Base-by-base conservation (phyloP, 2,329 filamentous ascomycete genomes). In the Clonostachys solani region DNA sequence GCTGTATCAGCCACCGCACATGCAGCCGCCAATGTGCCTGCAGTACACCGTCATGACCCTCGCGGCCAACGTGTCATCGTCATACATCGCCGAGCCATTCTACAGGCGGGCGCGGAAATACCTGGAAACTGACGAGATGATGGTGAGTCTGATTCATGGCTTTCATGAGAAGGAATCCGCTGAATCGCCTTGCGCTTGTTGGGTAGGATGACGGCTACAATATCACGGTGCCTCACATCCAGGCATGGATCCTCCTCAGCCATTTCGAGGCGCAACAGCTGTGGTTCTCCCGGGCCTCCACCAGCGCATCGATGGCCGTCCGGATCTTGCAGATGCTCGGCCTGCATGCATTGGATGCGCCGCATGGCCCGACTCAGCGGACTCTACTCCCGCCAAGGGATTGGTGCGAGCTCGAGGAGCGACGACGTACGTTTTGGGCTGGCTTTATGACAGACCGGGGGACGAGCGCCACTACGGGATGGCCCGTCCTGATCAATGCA, bases 31-130 rank as follows among this genome's bases (percentile, higher is more conserved):
- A 1, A 79, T 92, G 56, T 87, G 82, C 56, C 68, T 95, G 34
- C 79, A 90, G 58, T 96, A 95, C 64, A 85, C 84, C 12, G 87
- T 95, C 62, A 92, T 89, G 84, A 78, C 82, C 5, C 72, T 86
- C 56, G 88, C 87, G 4, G 83, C 89, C 9, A 80, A 82, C 15
- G 72, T 83, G 5, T 80, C 83, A 8, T 78, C 88, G 16, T 86
- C 86, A 54, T 91, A 92, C 56, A 75, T 89, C 36, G 83, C 89
- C 49, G 83, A 86, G 15, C 77, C 89, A 42, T 90, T 95, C 54
- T 95, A 95, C 60, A 77, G 81, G 37, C 79, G 89, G n/a, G 81
- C 89, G 5, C 77, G 90, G 17, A 89, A 90, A 54, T 95, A 95
- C 58, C 77, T 84, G 1, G 85, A 95, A 56, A 71, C 80, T 29